Percentiles rank a stretch among this genome's conserved stretches.
Evolutionary conservation across 306 rosid species (phyloP).

Genomic region (Glycyrrhiza uralensis): DNA sequence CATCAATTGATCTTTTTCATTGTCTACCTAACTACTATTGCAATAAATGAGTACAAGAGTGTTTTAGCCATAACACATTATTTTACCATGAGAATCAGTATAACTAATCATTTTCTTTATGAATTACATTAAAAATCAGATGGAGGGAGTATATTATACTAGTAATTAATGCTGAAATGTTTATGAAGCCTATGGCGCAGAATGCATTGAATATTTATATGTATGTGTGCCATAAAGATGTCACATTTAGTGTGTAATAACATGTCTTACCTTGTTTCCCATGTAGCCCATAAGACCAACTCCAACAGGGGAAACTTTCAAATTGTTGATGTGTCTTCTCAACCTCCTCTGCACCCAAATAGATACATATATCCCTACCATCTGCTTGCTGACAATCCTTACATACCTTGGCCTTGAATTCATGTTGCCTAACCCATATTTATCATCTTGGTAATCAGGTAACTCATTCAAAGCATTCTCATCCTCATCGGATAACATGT

Average conservation of each 20-base stretch:
- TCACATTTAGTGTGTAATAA: conserved; percentile 15
- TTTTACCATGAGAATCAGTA: too few species aligned
- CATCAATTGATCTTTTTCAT: too few species aligned
- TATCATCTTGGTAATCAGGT: conserved; percentile 26
- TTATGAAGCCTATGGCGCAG: neutral
- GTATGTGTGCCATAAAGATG: conserved; percentile 6
- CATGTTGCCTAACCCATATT: neutral
- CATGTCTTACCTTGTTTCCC: conserved; percentile 87
- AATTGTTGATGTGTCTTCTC: conserved; percentile 81
- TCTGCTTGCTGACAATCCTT: conserved; percentile 92
- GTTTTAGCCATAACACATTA: too few species aligned
- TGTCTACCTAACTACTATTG: too few species aligned
- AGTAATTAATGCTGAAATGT: neutral
- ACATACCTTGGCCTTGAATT: conserved; percentile 56
- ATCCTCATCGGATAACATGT: conserved; percentile 43
- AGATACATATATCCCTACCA: conserved; percentile 94
- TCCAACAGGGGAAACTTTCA: conserved; percentile 91
- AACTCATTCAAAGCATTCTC: conserved; percentile 53
- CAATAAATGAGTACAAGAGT: too few species aligned
- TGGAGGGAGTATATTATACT: too few species aligned
- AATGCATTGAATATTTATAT: neutral
- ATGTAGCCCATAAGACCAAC: conserved; percentile 97
- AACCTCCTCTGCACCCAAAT: conserved; percentile 88
- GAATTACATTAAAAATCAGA: too few species aligned
- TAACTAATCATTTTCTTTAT: too few species aligned